Conservation (phyloP, 2,329 filamentous ascomycete genomes). For the Colletotrichum sp. region DNA sequence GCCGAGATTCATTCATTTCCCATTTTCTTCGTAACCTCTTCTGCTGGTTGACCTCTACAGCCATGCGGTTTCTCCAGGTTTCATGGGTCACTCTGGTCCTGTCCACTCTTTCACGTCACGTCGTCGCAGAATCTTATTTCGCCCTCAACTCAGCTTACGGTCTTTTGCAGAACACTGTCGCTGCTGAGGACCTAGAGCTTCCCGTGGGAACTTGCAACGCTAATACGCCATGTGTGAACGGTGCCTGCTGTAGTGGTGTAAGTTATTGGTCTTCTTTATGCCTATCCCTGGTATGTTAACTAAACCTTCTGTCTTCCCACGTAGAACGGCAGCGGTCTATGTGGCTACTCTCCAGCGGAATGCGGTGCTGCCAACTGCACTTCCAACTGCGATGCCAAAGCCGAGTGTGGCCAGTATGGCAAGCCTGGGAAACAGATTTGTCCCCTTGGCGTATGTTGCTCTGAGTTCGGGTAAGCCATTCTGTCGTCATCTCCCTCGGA, state of each 20-base stretch:
- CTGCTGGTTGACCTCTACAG: background rate
- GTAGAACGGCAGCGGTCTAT: background rate
- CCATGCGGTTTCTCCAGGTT: background rate
- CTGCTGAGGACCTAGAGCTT: background rate
- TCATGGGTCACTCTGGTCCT: background rate
- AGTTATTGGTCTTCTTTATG: background rate
- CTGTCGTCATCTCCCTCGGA: background rate
- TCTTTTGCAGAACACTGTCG: background rate
- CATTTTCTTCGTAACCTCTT: background rate
- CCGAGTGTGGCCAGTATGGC: conserved; percentile 37
- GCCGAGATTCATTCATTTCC: background rate
- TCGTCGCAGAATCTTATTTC: background rate
- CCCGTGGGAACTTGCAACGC: conserved; percentile 20
- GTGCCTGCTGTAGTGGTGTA: conserved; percentile 26
- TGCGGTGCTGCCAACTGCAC: conserved; percentile 22
- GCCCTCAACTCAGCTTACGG: background rate
- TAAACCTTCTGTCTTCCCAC: background rate
- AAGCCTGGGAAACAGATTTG: conserved; percentile 23
- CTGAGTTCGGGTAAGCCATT: conserved; percentile 28
- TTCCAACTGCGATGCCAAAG: conserved; percentile 40
- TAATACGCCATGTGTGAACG: conserved; percentile 24
- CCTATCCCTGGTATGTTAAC: background rate
- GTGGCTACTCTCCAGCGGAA: background rate
- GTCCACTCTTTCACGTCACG: background rate
- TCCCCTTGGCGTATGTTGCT: conserved; percentile 35